A percentile compares a stretch with the other conserved stretches of the same genome.
These are phyloP conservation scores for Vitis rupestris DNA, from an alignment of 164 flowering plant species.

Conservation along the genomic window DNA sequence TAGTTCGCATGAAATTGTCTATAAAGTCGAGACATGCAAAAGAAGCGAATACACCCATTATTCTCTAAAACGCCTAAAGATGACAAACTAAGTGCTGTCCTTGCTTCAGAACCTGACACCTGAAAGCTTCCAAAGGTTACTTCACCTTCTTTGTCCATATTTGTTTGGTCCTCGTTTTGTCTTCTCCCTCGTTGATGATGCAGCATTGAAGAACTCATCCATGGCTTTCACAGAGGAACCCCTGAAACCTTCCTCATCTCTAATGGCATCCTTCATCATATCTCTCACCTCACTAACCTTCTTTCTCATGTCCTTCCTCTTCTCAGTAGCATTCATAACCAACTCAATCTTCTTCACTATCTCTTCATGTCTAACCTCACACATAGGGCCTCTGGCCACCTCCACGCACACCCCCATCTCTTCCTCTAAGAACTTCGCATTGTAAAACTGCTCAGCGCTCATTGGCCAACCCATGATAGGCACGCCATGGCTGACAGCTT, in stretches of 20 bases:
- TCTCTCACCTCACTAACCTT: conserved; percentile 30
- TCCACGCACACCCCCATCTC: conserved; percentile 55
- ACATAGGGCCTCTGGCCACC: conserved; percentile 45
- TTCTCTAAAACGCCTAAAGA: too few species aligned
- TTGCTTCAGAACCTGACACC: too few species aligned
- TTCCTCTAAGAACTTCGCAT: conserved; percentile 38
- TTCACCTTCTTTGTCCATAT: too few species aligned
- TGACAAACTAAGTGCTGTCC: too few species aligned
- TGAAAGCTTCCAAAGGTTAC: too few species aligned
- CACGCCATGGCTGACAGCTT: conserved; percentile 44
- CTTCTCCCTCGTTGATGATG: conserved; percentile 3
- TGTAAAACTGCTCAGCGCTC: conserved; percentile 56
- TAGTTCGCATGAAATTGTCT: too few species aligned
- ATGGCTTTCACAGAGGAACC: conserved; percentile 27
- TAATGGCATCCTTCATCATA: conserved; percentile 28
- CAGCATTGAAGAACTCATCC: conserved; percentile 24
- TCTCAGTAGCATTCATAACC: conserved; percentile 40
- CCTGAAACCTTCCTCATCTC: conserved; percentile 3
- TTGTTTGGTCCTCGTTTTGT: neutral
- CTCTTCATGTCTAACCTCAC: conserved; percentile 36
- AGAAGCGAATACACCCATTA: too few species aligned
- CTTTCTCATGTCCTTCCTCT: conserved; percentile 34
- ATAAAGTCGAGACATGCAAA: too few species aligned
- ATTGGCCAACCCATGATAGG: conserved; percentile 56
- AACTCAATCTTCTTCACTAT: conserved; percentile 32